Evolutionary conservation across 2,329 filamentous ascomycete genomes (phyloP).

Genomic region (Pseudogymnoascus sp.): DNA sequence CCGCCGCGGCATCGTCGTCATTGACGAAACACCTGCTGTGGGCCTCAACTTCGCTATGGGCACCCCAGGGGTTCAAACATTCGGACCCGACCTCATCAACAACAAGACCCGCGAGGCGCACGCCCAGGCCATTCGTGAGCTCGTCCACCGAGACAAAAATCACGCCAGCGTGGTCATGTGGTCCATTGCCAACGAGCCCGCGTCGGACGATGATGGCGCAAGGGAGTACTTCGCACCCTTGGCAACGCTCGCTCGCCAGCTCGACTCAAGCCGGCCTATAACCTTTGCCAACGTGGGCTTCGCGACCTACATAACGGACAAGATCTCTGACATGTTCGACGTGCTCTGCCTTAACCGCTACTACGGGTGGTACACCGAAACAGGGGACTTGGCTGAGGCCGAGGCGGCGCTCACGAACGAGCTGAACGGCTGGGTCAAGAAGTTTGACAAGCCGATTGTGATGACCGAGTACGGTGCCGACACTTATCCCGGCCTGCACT

Average conservation of each 20-base stretch:
- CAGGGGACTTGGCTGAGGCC: slow-evolving; percentile 20
- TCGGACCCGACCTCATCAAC: slow-evolving; percentile 18
- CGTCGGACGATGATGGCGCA: background rate
- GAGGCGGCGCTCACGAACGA: slow-evolving; percentile 22
- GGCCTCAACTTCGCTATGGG: slow-evolving; percentile 22
- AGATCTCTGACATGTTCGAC: slow-evolving; percentile 25
- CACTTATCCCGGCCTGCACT: slow-evolving; percentile 25
- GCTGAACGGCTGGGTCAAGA: slow-evolving; percentile 21
- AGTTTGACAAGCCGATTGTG: slow-evolving; percentile 26
- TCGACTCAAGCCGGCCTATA: slow-evolving; percentile 24
- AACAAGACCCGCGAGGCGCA: slow-evolving; percentile 44
- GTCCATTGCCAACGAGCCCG: slow-evolving; percentile 61
- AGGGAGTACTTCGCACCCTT: background rate
- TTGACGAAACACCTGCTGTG: slow-evolving; percentile 26
- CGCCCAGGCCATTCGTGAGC: slow-evolving; percentile 56
- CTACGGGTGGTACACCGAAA: slow-evolving; percentile 26
- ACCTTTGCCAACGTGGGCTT: slow-evolving; percentile 22
- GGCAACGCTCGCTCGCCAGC: slow-evolving; percentile 17
- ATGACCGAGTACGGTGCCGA: slow-evolving; percentile 28
- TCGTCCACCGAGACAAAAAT: slow-evolving; percentile 63
- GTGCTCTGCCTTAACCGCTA: slow-evolving; percentile 27
- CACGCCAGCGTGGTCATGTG: slow-evolving; percentile 65
- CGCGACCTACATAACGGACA: slow-evolving; percentile 16
- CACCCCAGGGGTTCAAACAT: slow-evolving; percentile 15
- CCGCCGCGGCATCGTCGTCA: slow-evolving; percentile 25